These are phyloP conservation scores for Termitomyces sp. DNA, from an alignment of 768 basidiomycete species.

Conservation along the genomic window DNA sequence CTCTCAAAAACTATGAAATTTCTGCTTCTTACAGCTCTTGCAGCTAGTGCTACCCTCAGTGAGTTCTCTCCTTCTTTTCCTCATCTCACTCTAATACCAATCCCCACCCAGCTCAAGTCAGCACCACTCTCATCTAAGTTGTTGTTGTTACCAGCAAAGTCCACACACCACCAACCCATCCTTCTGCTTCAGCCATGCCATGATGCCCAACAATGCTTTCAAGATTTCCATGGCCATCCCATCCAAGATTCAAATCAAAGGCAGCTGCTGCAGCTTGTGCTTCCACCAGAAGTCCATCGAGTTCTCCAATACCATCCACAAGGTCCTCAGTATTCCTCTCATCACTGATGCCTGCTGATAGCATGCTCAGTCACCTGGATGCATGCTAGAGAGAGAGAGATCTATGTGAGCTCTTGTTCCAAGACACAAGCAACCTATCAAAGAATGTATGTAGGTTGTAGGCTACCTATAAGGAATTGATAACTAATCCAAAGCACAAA, in stretches of 20 bases:
- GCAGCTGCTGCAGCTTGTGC: constrained; percentile 25
- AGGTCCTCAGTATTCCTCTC: constrained; percentile 50
- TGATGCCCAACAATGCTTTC: constrained; percentile 16
- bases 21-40: constrained; percentile 19
- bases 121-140: constrained; percentile 49
- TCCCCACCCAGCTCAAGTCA: constrained; percentile 30
- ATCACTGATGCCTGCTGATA: too few species aligned
- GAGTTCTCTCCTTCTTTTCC: constrained; percentile 9
- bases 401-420: too few species aligned
- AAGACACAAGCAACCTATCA: too few species aligned
- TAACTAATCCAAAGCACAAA: too few species aligned
- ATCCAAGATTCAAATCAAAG: constrained; percentile 2
- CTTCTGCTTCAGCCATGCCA: constrained; percentile 34
- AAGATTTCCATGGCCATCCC: constrained; percentile 16
- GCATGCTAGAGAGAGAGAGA: too few species aligned
- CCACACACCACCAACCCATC: neutral
- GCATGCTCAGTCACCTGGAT: too few species aligned
- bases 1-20: constrained; percentile 16
- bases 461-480: too few species aligned
- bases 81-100: neutral
- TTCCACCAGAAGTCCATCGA: constrained; percentile 47
- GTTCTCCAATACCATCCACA: constrained; percentile 51
- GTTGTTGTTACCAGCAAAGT: constrained; percentile 23
- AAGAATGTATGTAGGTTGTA: too few species aligned
- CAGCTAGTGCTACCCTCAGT: constrained; percentile 34